Conservation (phyloP, 495 filamentous ascomycete genomes). For the Penicillium macrosclerotiorum region DNA sequence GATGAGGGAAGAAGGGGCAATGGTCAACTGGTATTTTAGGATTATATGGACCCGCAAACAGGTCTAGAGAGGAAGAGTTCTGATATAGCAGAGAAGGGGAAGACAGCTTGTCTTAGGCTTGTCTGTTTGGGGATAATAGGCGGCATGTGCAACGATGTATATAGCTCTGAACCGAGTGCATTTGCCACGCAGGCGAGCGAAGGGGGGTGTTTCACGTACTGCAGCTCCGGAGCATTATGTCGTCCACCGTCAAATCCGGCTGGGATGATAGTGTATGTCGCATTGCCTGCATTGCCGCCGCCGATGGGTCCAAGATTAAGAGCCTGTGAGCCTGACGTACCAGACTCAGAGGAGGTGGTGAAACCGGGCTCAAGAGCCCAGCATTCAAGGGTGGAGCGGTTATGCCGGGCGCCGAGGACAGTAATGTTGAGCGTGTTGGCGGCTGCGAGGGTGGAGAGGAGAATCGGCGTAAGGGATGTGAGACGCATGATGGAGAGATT, state of each 20-base stretch:
- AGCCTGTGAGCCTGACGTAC: conserved; percentile 36
- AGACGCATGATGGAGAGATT: conserved; percentile 22
- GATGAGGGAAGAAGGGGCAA: not conserved
- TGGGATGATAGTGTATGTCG: conserved; percentile 43
- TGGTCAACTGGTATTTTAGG: too few relatives aligned
- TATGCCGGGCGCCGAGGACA: conserved; percentile 34
- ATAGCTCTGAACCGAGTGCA: too few relatives aligned
- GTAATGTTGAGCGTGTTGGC: conserved; percentile 39
- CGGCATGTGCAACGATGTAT: too few relatives aligned
- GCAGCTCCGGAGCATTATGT: conserved; percentile 50
- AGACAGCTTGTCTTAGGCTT: too few relatives aligned
- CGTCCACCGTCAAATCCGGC: conserved; percentile 46
- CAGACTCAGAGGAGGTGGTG: conserved; percentile 35
- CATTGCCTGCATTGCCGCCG: conserved; percentile 20
- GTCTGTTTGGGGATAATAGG: too few relatives aligned
- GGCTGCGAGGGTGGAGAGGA: conserved; percentile 16
- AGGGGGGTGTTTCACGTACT: conserved; percentile 34
- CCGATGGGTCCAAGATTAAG: conserved; percentile 32
- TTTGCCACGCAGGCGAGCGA: too few relatives aligned
- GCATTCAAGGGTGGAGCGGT: conserved; percentile 52
- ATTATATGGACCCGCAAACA: too few relatives aligned
- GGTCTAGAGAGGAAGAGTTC: too few relatives aligned
- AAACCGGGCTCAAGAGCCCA: conserved; percentile 50
- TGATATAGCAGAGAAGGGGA: too few relatives aligned
- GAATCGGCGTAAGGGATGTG: conserved; percentile 17